Base-by-base conservation (phyloP, 1,284 basidiomycete species). In the Fomes fomentarius region DNA sequence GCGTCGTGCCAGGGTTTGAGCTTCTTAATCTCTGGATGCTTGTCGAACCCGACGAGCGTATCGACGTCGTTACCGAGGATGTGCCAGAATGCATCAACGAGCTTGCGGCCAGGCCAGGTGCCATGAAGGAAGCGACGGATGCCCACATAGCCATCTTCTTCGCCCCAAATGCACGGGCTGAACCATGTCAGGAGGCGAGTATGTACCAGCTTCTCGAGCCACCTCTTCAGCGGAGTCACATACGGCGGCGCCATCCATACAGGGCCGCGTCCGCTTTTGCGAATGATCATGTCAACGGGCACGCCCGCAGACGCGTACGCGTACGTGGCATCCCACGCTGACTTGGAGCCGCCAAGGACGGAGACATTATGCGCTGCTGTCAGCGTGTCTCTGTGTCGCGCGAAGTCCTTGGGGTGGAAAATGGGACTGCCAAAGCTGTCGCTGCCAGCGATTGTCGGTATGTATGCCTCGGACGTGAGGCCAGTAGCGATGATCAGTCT, bases 211-310 rank as follows among this genome's bases (percentile, higher is more conserved):
- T 47, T 25, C 33, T 47, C 45, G 21, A 47, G 45, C 45, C 21
- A 37, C 45, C 17, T 37, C 45, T 47, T 47, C 33, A 47, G 34
- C 21, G 45, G 45, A 3, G 45, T 47, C 34, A 47, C 45, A 34
- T 37, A 47, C 15, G 45, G 33, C 11, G 45, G 45, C n/a, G 45
- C 8, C 45, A 47, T 47, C 45, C 45, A 47, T 12, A 26, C 15
- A 14, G 45, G 45, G 9, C 45, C 45, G 7, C 45, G 45, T 2
- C 45, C 45, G 45, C 45, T 47, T 34, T 47, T 47, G 12, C 34
- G 45, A 34, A 47, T 47, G 33, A 47, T 12, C 12, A 47, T 11
- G 33, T 47, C 33, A 15, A 37, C 45, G 22, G 22, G 22, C 6
- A 47, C 45, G 33, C 31, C 45, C 2, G 45, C 33, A 4, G 45